These are phyloP conservation scores for Rhipidocladum racemiflorum DNA, from an alignment of 176 grass and related monocot genomes.

Conservation along the genomic window DNA sequence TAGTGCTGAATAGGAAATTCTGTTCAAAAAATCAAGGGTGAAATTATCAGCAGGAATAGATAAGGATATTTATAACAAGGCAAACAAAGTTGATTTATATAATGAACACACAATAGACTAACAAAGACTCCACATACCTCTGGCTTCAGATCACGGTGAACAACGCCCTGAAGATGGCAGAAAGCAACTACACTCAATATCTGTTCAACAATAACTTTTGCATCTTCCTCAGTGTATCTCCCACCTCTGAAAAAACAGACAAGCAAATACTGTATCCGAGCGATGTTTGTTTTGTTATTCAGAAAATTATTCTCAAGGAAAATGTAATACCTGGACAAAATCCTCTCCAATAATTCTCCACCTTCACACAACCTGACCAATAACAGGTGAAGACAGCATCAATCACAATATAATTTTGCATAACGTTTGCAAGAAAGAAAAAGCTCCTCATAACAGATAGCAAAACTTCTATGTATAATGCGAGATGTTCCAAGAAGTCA, in stretches of 20 bases:
- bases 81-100: background rate
- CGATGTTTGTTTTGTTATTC: slow-evolving; percentile 19
- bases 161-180: slow-evolving; percentile 97
- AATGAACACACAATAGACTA: slow-evolving; percentile 20
- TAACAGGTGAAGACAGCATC: slow-evolving; percentile 32
- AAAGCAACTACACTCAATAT: slow-evolving; percentile 95
- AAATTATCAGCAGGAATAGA: slow-evolving; percentile 25
- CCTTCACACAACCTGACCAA: slow-evolving; percentile 88
- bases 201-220: slow-evolving; percentile 86
- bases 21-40: slow-evolving; percentile 46
- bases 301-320: slow-evolving; percentile 8
- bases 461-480: background rate
- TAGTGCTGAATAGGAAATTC: slow-evolving; percentile 94
- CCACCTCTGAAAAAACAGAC: slow-evolving; percentile 70
- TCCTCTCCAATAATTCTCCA: slow-evolving; percentile 92
- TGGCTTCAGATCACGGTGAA: slow-evolving; percentile 98
- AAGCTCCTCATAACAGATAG: background rate
- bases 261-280: slow-evolving; percentile 24
- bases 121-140: slow-evolving; percentile 68
- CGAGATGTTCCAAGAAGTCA: background rate
- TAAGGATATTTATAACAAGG: slow-evolving; percentile 3
- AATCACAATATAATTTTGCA: slow-evolving; percentile 26
- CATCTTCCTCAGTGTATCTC: slow-evolving; percentile 83
- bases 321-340: slow-evolving; percentile 83
- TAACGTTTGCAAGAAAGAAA: slow-evolving; percentile 24